Conservation (phyloP, 768 basidiomycete species). For the Hypholoma fasciculare region DNA sequence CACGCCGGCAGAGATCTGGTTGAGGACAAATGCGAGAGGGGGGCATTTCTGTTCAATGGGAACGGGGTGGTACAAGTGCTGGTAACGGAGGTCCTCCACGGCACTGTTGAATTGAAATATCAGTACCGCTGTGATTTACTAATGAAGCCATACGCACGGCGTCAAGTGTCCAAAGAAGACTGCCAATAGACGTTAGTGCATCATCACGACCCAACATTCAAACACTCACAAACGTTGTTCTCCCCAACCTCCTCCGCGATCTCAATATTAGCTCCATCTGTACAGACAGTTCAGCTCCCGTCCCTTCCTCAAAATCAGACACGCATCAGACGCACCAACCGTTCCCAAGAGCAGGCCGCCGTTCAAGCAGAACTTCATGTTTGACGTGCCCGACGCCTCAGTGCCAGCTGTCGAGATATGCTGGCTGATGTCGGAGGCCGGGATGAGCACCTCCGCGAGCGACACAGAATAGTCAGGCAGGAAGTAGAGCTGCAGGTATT, state of each 20-base stretch:
- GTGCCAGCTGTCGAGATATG: constrained; percentile 99
- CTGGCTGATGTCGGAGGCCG: constrained; percentile 92
- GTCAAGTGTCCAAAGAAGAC: constrained; percentile 93
- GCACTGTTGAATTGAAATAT: constrained; percentile 33
- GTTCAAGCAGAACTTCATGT: constrained; percentile 90
- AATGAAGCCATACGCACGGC: constrained; percentile 37
- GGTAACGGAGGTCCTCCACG: constrained; percentile 84
- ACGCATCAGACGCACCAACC: constrained; percentile 45
- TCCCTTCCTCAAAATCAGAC: neutral
- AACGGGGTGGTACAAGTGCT: constrained; percentile 81
- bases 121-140: neutral
- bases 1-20: constrained; percentile 71
- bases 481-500: constrained; percentile 89
- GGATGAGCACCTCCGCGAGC: constrained; percentile 80
- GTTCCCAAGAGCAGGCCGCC: constrained; percentile 89
- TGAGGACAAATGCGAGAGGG: constrained; percentile 74
- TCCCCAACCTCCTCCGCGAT: constrained; percentile 96
- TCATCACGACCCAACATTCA: neutral
- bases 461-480: constrained; percentile 94
- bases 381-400: constrained; percentile 80
- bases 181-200: constrained; percentile 20
- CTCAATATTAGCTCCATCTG: constrained; percentile 94
- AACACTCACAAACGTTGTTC: constrained; percentile 80
- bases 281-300: neutral
- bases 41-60: constrained; percentile 85